phyloP scores from a whole-genome alignment of 2,329 filamentous ascomycete genomes.

The Zymoseptoria brevis region DNA sequence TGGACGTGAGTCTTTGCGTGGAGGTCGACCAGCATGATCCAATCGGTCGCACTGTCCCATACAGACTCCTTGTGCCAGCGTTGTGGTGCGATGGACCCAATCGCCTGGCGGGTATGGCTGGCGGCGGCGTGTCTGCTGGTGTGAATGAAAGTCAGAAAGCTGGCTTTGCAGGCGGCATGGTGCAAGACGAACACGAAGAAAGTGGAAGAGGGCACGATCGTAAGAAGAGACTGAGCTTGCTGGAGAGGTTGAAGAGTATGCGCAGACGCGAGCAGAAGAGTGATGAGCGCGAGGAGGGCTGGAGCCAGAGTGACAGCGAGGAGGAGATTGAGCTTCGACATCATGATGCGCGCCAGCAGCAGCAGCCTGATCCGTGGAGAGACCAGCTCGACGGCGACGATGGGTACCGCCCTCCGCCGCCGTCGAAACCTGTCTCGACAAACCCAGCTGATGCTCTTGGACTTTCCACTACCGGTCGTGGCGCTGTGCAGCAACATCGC shows the following conservation, averaged over 20 bases:
- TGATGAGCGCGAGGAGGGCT: constrained; percentile 13
- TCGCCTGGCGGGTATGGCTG: neutral
- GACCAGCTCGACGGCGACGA: constrained; percentile 7
- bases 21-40: constrained; percentile 83
- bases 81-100: constrained; percentile 42
- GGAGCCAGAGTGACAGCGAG: constrained; percentile 11
- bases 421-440: constrained; percentile 9
- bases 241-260: constrained; percentile 16
- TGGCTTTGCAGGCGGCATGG: constrained; percentile 18
- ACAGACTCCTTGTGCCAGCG: constrained; percentile 75
- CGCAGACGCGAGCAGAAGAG: constrained; percentile 9
- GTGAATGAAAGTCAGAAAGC: neutral
- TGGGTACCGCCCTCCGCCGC: neutral
- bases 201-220: constrained; percentile 9
- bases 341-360: neutral
- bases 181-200: constrained; percentile 17
- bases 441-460: constrained; percentile 13
- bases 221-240: constrained; percentile 9
- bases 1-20: constrained; percentile 83
- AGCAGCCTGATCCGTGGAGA: constrained; percentile 2
- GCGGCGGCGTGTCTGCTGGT: neutral
- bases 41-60: constrained; percentile 77
- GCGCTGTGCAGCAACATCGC: neutral
- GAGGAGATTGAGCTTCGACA: neutral
- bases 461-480: constrained; percentile 11